Conservation (phyloP, 2,329 filamentous ascomycete genomes). For the Trichoderma sp. region DNA sequence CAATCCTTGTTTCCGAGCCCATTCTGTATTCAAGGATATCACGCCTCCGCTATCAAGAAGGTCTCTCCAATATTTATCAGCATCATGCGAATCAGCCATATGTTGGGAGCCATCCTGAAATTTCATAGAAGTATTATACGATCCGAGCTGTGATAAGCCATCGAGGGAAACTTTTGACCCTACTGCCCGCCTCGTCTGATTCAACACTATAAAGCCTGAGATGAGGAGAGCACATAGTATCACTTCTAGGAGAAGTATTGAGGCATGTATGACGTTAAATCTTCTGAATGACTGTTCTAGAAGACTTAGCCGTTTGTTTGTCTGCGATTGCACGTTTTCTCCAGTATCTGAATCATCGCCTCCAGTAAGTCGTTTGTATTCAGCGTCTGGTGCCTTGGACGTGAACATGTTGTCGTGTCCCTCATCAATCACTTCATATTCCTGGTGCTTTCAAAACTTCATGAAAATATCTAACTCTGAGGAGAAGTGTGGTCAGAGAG, state of each 20-base stretch:
- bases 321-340: not conserved
- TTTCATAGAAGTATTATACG: not conserved
- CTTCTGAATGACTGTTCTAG: not conserved
- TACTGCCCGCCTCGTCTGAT: not conserved
- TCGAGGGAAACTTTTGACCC: not conserved
- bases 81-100: not conserved
- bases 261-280: not conserved
- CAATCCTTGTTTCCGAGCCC: constrained; percentile 18
- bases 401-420: not conserved
- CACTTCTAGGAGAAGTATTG: not conserved
- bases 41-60: constrained; percentile 19
- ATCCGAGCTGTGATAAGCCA: not conserved
- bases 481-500: not conserved
- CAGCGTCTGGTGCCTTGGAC: not conserved
- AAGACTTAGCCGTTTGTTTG: not conserved
- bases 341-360: not conserved
- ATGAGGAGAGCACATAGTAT: not conserved
- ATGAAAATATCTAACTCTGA: not conserved
- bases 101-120: not conserved
- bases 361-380: not conserved
- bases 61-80: not conserved
- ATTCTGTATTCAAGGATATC: constrained; percentile 19
- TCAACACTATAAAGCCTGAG: not conserved
- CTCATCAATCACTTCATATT: no score
- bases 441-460: not conserved